Evolutionary conservation across 1,284 basidiomycete species (phyloP), one percentile per base, ranked within the genome.

Genomic region (Cystobasidium sp.): DNA sequence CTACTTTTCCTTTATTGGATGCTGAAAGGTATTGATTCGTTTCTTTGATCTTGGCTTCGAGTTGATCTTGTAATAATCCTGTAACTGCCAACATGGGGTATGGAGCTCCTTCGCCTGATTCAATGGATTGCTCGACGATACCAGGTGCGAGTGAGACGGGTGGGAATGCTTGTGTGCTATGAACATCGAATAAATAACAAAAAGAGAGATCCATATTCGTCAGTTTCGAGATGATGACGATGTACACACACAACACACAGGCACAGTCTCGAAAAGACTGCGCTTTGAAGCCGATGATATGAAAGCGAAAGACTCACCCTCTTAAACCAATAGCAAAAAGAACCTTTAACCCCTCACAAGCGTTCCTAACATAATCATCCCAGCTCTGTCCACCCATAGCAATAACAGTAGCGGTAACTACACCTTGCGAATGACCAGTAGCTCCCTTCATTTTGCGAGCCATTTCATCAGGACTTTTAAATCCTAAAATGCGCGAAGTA

Each of bases 341-440:
- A 88, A 95, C 95, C 79, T 87, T 90, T 78, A 97, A 83, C 39
- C 93, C 93, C 83, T 96, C 95, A 81, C 86, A 84, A 18, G 89
- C 87, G 83, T 97, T 96, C 76, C 84, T 83, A 68, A 87, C 83
- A 82, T 94, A 91, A 4, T 88, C 88, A 65, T 69, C 75, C 75
- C 71, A 76, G 8, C 51, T 61, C 20, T 65, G 41, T 3, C 67
- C 67, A 39, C 68, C 73, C 52, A 75, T 78, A 24, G 94, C 87
- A 78, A 97, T 88, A 41, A 89, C 90, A 67, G 97, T 88, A 24
- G 96, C 96, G 22, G 94, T 94, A 72, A 97, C 89, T 78, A 99
- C 88, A 78, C 96, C 97, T 83, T 98, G 96, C 7, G 94, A 97
- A 84, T 99, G 96, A 59, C 96, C 96, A 12, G 96, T 98, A 37